Evolutionary conservation across 2,329 filamentous ascomycete species (phyloP).

Genomic region (Nannizziopsis barbatae): DNA sequence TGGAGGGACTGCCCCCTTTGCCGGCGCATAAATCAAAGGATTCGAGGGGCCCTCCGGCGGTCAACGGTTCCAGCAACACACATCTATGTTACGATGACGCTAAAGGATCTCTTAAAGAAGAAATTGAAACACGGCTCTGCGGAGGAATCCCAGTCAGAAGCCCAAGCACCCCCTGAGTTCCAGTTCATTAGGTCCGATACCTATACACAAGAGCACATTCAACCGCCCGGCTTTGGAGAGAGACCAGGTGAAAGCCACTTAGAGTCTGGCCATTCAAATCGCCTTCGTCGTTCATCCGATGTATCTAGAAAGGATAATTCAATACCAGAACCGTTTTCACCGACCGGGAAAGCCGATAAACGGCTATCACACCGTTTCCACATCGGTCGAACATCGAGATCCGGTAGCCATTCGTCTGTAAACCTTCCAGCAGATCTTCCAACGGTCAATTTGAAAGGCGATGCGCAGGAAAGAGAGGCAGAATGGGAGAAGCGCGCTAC

Average conservation of each 20-base stretch:
- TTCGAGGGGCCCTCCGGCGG: not conserved
- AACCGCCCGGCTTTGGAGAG: conserved; percentile 50
- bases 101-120: conserved; percentile 53
- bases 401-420: conserved; percentile 49
- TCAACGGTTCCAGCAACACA: not conserved
- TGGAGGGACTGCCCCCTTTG: no score
- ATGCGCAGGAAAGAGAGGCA: conserved; percentile 50
- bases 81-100: conserved; percentile 38
- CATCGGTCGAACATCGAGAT: conserved; percentile 42
- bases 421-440: conserved; percentile 71
- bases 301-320: conserved; percentile 4
- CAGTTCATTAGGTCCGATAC: conserved; percentile 80
- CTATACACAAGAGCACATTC: conserved; percentile 63
- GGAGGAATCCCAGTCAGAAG: conserved; percentile 8
- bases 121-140: conserved; percentile 39
- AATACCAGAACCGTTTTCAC: conserved; percentile 2
- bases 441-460: conserved; percentile 45
- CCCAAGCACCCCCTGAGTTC: conserved; percentile 49
- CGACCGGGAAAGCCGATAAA: conserved; percentile 21
- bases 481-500: conserved; percentile 91
- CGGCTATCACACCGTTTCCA: conserved; percentile 59
- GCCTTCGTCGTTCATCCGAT: conserved; percentile 24
- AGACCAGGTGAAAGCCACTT: conserved; percentile 14
- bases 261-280: conserved; percentile 24
- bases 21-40: not conserved